Base-by-base conservation (phyloP, 345 rosid genomes). In the Toxicodendron radicans region DNA sequence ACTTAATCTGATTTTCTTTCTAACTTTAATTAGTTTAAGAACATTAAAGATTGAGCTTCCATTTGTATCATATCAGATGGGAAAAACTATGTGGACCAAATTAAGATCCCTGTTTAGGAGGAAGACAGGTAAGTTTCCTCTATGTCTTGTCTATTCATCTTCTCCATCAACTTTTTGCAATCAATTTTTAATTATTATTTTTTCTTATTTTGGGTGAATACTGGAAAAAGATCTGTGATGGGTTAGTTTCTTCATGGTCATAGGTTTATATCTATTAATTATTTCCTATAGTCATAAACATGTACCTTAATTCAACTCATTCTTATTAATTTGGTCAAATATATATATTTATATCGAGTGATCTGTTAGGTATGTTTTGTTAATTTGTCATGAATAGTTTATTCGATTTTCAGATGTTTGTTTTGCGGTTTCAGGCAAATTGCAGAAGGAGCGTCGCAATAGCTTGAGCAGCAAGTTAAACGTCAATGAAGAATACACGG, bases 401-500 rank as follows among this genome's bases (percentile, higher is more conserved):
- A 4, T 41, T 43, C 12, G 27, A 3, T 48, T 67, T n/a, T 7
- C n/a, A 0, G 2, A 20, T 17, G 23, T 16, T 24, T 61, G 67
- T 71, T 87, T 60, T 75, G 49, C 72, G 69, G 45, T 58, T 66
- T 74, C 84, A 89, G 95, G 86, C 14, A 61, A 76, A 75, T 79
- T 82, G 6, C 65, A 64, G 46, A 81, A 64, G 64, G 82, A 82
- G 78, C 4, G 12, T 35, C 59, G n/a, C 12, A 61, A 66, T 71
- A 78, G 78, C 90, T 81, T 82, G 69, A 69, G 80, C 35, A 78
- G 58, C 75, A 79, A 85, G 86, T 58, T 76, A 73, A 88, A 76
- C 73, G 88, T 95, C 17, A 85, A 83, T 66, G 93, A 91, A 64
- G 99, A 95, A 73, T 92, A 95, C 91, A 87, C 80, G 77, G 85